phyloP scores from a whole-genome alignment of 345 rosid species.

The Citrus medica region DNA sequence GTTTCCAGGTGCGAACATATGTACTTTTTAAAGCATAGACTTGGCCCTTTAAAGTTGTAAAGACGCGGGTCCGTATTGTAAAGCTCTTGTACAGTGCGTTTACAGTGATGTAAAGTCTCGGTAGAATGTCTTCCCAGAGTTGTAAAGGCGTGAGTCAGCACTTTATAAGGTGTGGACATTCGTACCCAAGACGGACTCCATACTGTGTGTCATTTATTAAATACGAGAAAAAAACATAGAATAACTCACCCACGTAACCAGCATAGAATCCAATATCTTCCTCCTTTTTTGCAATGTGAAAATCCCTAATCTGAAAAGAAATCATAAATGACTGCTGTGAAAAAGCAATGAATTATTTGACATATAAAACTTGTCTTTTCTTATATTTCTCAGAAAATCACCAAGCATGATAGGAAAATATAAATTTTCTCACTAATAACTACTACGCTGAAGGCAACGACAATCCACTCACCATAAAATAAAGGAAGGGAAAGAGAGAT shows the following conservation, averaged over 20 bases:
- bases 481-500: constrained; percentile 83
- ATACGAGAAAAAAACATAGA: background rate
- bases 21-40: too few relatives aligned
- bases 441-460: background rate
- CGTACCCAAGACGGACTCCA: fast-evolving
- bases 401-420: too few relatives aligned
- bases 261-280: constrained; percentile 87
- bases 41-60: too few relatives aligned
- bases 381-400: too few relatives aligned
- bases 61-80: fast-evolving
- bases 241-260: constrained; percentile 73
- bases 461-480: constrained; percentile 71
- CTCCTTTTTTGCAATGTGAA: constrained; percentile 65
- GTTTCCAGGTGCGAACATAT: too few relatives aligned
- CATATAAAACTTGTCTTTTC: background rate
- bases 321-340: background rate
- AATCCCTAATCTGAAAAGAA: constrained; percentile 59
- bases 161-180: too few relatives aligned
- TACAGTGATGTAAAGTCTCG: too few relatives aligned
- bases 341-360: background rate
- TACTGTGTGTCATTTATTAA: too few relatives aligned
- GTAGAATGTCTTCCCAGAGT: too few relatives aligned
- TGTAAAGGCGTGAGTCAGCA: too few relatives aligned
- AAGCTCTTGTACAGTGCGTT: too few relatives aligned
- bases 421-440: too few relatives aligned